A percentile compares a stretch with the other conserved stretches of the same genome.
phyloP scores from a whole-genome alignment of 129 eudicot species.

The Erigeron canadensis region DNA sequence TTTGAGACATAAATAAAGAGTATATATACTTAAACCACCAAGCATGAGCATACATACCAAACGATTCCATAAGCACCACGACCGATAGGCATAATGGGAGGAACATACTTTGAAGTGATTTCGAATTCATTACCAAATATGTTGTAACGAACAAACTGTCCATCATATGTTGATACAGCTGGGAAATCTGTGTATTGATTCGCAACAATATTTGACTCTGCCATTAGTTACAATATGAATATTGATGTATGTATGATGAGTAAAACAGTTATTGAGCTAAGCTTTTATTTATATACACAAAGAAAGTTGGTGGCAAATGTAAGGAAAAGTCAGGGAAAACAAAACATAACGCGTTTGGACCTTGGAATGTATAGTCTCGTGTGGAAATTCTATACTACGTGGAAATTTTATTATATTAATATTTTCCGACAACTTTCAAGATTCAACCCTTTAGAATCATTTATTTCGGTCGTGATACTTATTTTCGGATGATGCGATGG shows the following conservation, averaged over 20 bases:
- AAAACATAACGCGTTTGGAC: slow-evolving; percentile 43
- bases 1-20: too few species aligned
- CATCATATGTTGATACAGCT: slow-evolving; percentile 65
- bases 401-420: slow-evolving; percentile 8
- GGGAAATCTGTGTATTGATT: slow-evolving; percentile 60
- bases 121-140: slow-evolving; percentile 73
- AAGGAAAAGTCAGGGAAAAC: slow-evolving; percentile 25
- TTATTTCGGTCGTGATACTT: not conserved
- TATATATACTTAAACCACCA: not conserved
- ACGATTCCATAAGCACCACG: slow-evolving; percentile 97
- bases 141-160: slow-evolving; percentile 68
- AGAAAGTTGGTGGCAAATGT: slow-evolving; percentile 5
- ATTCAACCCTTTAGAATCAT: not conserved
- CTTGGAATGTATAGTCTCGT: slow-evolving; percentile 8
- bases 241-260: slow-evolving; percentile 1
- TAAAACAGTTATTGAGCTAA: not conserved
- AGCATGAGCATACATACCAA: slow-evolving; percentile 44
- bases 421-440: not conserved
- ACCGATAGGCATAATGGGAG: slow-evolving; percentile 87
- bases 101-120: slow-evolving; percentile 65
- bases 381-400: not conserved
- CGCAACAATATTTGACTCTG: slow-evolving; percentile 43
- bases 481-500: too few species aligned
- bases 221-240: slow-evolving; percentile 42
- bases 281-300: slow-evolving; percentile 2